These are phyloP conservation scores for Solanum aculeatissimum DNA, from an alignment of 305 asterid genomes.

Conservation along the genomic window DNA sequence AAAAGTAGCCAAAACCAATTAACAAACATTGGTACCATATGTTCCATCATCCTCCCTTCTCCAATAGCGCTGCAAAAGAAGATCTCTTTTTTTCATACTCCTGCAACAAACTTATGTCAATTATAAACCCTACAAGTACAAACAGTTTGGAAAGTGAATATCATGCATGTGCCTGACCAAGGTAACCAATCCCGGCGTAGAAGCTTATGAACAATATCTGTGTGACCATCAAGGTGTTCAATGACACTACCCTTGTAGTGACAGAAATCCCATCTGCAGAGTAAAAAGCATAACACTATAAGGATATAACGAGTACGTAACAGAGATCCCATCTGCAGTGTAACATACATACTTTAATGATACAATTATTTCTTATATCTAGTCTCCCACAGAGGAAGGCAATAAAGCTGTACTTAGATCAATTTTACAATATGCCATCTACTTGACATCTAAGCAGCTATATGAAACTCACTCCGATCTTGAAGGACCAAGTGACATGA, in stretches of 20 bases:
- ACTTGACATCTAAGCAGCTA: not conserved
- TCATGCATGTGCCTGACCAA: constrained; percentile 45
- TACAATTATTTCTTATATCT: not conserved
- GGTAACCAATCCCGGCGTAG: constrained; percentile 79
- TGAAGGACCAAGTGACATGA: constrained; percentile 96
- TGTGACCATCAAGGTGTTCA: constrained; percentile 97
- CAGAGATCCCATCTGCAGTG: constrained; percentile 90
- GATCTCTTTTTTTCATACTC: constrained; percentile 94
- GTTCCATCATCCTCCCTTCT: constrained; percentile 99
- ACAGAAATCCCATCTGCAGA: constrained; percentile 96
- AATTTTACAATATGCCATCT: not conserved
- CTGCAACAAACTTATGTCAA: constrained; percentile 27
- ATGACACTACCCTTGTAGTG: constrained; percentile 74
- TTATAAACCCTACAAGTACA: not conserved
- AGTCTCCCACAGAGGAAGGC: not conserved
- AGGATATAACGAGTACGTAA: constrained; percentile 5
- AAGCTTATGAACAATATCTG: constrained; percentile 86
- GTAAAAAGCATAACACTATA: not conserved
- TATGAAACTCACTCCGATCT: constrained; percentile 78
- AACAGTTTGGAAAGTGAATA: constrained; percentile 1
- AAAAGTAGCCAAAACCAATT: not conserved
- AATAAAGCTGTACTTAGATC: not conserved
- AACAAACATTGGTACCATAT: constrained; percentile 45
- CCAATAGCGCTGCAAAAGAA: constrained; percentile 89
- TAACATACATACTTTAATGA: not conserved